Evolutionary conservation across 228 moss, liverwort and hornwort species (phyloP), one percentile per base, ranked within the genome.

Genomic region (Sphagnum fallax): DNA sequence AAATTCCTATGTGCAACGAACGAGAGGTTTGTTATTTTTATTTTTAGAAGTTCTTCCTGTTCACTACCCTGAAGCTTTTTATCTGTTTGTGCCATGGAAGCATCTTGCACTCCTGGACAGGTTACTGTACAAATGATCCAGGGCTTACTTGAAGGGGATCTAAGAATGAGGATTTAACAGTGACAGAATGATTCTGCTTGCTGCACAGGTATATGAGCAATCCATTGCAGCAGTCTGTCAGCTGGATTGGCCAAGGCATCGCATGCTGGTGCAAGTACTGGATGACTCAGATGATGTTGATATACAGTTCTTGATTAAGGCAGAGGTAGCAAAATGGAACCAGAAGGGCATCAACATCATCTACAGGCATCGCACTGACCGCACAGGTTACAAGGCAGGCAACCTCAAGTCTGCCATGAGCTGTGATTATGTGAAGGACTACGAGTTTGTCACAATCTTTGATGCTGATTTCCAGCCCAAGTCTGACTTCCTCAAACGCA

Each of bases 381-480:
- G 96, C 71, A 91, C 89, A 52, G 96, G 96, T 11, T 97, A 87
- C 66, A 97, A 97, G 83, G 96, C 95, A 16, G 95, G 95, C 52
- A 95, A 95, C 80, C 84, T 95, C 72, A 95, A 95, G 77, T 87
- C 92, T 48, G 95, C 92, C 66, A 95, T 95, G 95, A 73, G 71
- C 70, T 87, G 88, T 66, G 95, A 90, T 63, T 92, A 95, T 63
- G 87, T 95, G 6, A 89, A 95, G 82, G 81, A 92, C 78, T 95
- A 92, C 58, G 95, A 95, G 78, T 95, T 79, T 77, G 95, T 95
- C 48, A 82, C 95, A 16, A 95, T 95, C 62, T 95, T 95, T 71
- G 95, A 95, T 81, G 95, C 95, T 62, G 95, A 95, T 58, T 95
- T 95, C 75, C 95, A 95, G 82, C 95, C 95, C 65, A 87, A 90